Base-by-base conservation (phyloP, 306 rosid genomes). In the Myrica gale region DNA sequence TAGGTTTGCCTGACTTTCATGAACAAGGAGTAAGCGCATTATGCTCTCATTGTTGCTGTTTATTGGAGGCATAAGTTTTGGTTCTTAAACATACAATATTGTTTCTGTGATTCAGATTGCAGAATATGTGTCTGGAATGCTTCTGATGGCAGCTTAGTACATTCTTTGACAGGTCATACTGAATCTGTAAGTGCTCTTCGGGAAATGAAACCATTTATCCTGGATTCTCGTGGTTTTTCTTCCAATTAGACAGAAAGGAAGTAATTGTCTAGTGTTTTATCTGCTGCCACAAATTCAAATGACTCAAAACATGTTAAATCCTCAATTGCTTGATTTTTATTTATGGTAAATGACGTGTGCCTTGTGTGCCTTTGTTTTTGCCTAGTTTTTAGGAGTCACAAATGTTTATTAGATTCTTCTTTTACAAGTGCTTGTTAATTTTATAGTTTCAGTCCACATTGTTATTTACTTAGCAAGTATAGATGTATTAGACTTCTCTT, bases 81-180 rank as follows among this genome's bases (percentile, higher is more conserved):
- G 32, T 44, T 53, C 69, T 74, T 73, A 71, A 76, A 54, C 76
- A 67, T 61, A 68, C 45, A 61, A 72, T 77, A 26, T 80, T 80
- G 26, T 79, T 82, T 54, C 56, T 73, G 42, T 84, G 61, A 74
- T 81, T 74, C 96, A 96, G 98, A 96, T 89, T 90, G 97, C 88
- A 87, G 98, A 86, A 96, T 92, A 77, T 96, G 99, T 79, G 99
- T 96, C 76, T 96, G 99, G 99, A 96, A 96, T 88, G 99, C 99
- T 70, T 85, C 98, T 78, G 98, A 92, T 84, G 99, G 99, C 69
- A 89, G 99, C 90, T 81, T 96, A 81, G 99, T 96, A 21, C 97
- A 96, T 87, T 96, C 98, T 60, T 82, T 96, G 87, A 96, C 99
- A 11, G 99, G 99, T 51, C 99, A 96, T 73, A 92, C 90, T 68